Conservation (phyloP, 2,329 filamentous ascomycete species). For the Davidsoniella virescens region DNA sequence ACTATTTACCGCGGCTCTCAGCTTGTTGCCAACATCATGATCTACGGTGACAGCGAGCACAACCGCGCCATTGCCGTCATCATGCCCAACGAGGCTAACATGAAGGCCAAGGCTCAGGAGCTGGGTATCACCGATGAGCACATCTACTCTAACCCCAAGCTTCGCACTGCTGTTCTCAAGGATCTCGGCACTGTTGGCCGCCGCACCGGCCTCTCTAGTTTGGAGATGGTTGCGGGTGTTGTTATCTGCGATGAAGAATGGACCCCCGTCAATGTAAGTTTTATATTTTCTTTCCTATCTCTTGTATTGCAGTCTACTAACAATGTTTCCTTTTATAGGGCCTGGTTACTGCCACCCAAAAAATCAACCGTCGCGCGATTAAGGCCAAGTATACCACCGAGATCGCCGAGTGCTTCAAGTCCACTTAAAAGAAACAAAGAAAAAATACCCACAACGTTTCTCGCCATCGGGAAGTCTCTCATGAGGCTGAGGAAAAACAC, state of each 20-base stretch:
- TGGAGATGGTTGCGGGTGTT: slow-evolving; percentile 63
- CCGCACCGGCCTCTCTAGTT: slow-evolving; percentile 47
- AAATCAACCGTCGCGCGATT: slow-evolving; percentile 38
- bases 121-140: slow-evolving; percentile 49
- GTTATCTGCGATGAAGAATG: slow-evolving; percentile 75
- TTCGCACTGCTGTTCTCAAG: slow-evolving; percentile 46
- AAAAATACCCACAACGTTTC: too few species aligned
- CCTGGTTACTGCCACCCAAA: slow-evolving; percentile 44
- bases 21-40: slow-evolving; percentile 74
- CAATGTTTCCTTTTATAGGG: slow-evolving; percentile 23
- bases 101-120: slow-evolving; percentile 42
- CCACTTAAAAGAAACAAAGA: not conserved
- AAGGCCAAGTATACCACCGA: slow-evolving; percentile 34
- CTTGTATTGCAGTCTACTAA: slow-evolving; percentile 14
- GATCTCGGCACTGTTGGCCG: slow-evolving; percentile 50
- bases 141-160: slow-evolving; percentile 50
- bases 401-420: slow-evolving; percentile 28
- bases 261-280: slow-evolving; percentile 67
- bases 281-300: not conserved
- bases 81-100: slow-evolving; percentile 46
- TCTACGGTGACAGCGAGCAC: slow-evolving; percentile 62
- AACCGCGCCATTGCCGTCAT: slow-evolving; percentile 72
- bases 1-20: slow-evolving; percentile 68
- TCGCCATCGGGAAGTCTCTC: not conserved
- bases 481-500: not conserved